Evolutionary conservation across 2,329 filamentous ascomycete genomes (phyloP), one percentile per base, ranked within the genome.

Genomic region (Akanthomyces lecanii): DNA sequence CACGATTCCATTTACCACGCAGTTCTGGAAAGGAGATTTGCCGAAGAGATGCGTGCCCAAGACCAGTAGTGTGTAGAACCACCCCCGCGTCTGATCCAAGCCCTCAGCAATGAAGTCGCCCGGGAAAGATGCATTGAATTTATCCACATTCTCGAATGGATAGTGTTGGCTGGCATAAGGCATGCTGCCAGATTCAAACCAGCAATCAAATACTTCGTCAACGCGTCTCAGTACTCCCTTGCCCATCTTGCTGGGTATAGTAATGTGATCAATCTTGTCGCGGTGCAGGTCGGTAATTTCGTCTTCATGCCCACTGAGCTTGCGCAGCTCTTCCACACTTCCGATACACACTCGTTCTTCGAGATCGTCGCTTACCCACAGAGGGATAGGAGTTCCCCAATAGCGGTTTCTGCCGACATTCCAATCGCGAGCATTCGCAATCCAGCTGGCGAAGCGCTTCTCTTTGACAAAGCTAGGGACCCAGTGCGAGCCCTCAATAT

Each of bases 121-220:
- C 0, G 93, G 93, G 79, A 96, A 97, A 2, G 85, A 87, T 67
- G 87, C 84, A 69, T 92, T 83, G 66, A 97, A 94, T 64, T 88
- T 84, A 11, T 93, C 90, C 68, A 88, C 85, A 71, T 95, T 95
- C 76, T 94, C 90, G 72, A 97, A 97, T 7, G 93, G 93, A 72
- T 96, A 97, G 74, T 97, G 93, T 66, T 90, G 86, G 67, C 89
- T 92, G 48, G 91, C 90, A 72, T 96, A 97, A 2, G 93, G 93
- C 93, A 97, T 97, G 72, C 90, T 93, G 65, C 93, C 93, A 50
- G 92, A 97, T 76, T 97, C 93, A 66, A 97, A 96, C 92, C 93
- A 97, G 73, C 93, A 97, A 77, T 97, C 93, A 69, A 97, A 97
- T 5, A 97, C 91, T 73, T 97, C 92, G 58, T 92, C 88, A 11